Conservation (phyloP, 2,329 filamentous ascomycete species). For the Ceratocystis eucalypticola region DNA sequence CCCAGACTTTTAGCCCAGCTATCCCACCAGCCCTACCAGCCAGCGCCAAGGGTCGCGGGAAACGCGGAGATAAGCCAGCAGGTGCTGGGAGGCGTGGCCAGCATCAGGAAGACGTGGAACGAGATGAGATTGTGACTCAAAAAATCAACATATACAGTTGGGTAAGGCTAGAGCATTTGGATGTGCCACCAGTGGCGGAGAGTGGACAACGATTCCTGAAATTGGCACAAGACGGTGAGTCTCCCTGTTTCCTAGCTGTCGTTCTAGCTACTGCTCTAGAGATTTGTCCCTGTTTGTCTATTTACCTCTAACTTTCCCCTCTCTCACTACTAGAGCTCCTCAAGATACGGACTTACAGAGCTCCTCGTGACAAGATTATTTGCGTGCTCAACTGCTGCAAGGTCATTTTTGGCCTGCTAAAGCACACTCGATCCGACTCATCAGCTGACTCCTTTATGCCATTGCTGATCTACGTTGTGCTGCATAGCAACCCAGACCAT, state of each 20-base stretch:
- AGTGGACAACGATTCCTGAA: constrained; percentile 79
- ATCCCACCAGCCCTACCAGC: constrained; percentile 61
- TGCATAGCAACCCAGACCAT: constrained; percentile 89
- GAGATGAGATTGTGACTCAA: constrained; percentile 88
- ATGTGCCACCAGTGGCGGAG: constrained; percentile 73
- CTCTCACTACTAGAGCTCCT: constrained; percentile 52
- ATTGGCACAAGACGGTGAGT: constrained; percentile 69
- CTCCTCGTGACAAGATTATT: constrained; percentile 96
- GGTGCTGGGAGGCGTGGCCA: constrained; percentile 82
- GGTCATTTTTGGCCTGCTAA: constrained; percentile 90
- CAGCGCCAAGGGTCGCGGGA: constrained; percentile 53
- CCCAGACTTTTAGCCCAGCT: constrained; percentile 88
- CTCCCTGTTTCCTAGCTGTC: not conserved
- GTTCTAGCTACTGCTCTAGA: not conserved
- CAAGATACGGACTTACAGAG: constrained; percentile 93
- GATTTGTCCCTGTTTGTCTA: not conserved
- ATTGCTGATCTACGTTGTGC: constrained; percentile 84
- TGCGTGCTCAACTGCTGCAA: constrained; percentile 98
- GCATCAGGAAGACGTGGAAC: constrained; percentile 94
- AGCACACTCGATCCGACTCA: constrained; percentile 83
- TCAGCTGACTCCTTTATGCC: constrained; percentile 95
- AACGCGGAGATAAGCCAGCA: constrained; percentile 48
- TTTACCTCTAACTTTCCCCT: constrained; percentile 20
- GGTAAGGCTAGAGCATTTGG: constrained; percentile 84
- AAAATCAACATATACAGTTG: constrained; percentile 96